Conservation (phyloP, 2,329 filamentous ascomycete genomes). For the Fonsecaea nubica region DNA sequence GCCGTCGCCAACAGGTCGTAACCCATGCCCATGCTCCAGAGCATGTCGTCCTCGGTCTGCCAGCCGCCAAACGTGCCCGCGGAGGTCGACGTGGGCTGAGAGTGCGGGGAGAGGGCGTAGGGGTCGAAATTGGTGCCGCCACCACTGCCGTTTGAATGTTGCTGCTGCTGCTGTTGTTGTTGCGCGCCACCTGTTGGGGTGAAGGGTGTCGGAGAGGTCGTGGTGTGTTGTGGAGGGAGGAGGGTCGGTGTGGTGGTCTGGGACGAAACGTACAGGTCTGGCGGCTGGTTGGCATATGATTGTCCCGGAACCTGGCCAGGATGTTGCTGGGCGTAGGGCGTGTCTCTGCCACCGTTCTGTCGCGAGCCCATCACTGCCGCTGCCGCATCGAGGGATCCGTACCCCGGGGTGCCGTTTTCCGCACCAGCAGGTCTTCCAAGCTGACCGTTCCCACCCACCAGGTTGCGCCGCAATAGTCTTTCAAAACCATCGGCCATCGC, state of each 20-base stretch:
- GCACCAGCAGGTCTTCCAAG: neutral
- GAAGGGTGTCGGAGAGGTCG: constrained; percentile 18
- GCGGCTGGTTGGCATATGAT: neutral
- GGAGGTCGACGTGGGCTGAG: constrained; percentile 29
- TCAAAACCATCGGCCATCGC: constrained; percentile 41
- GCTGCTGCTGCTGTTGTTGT: constrained; percentile 11
- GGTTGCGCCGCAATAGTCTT: constrained; percentile 34
- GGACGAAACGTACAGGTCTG: constrained; percentile 9
- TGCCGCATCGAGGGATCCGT: constrained; percentile 10
- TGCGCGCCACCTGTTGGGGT: constrained; percentile 16
- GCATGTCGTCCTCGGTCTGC: constrained; percentile 40
- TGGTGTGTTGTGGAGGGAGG: constrained; percentile 26
- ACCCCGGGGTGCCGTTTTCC: constrained; percentile 5
- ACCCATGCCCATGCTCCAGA: constrained; percentile 40
- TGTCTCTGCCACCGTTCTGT: constrained; percentile 13
- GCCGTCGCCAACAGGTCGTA: constrained; percentile 39
- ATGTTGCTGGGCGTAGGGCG: constrained; percentile 4
- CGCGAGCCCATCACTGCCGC: neutral
- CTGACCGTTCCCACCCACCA: constrained; percentile 18
- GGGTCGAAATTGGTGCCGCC: constrained; percentile 23
- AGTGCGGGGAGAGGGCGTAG: constrained; percentile 30
- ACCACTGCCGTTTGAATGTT: constrained; percentile 8
- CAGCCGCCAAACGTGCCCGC: constrained; percentile 36
- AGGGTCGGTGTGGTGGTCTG: constrained; percentile 1
- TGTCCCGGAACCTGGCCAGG: neutral